These are phyloP conservation scores for Crithidia expoeki DNA, from an alignment of 208 protist genomes.

Conservation along the genomic window DNA sequence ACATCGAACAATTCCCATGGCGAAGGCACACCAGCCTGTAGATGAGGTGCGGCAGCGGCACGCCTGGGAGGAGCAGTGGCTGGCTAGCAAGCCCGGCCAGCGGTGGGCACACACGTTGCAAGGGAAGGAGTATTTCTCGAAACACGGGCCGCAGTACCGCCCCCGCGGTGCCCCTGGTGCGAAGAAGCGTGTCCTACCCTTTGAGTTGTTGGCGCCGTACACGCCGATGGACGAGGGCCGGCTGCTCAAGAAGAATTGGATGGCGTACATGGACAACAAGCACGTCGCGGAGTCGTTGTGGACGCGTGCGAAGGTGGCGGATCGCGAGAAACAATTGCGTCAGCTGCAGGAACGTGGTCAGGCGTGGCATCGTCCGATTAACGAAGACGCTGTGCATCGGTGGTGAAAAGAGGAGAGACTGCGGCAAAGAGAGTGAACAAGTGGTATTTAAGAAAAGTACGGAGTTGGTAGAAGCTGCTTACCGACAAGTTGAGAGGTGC, in stretches of 20 bases:
- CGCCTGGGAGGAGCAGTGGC: slow-evolving; percentile 74
- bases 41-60: slow-evolving; percentile 76
- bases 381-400: slow-evolving; percentile 58
- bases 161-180: slow-evolving; percentile 84
- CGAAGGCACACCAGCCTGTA: slow-evolving; percentile 67
- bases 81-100: slow-evolving; percentile 60
- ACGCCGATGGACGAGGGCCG: slow-evolving; percentile 89
- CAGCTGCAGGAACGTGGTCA: slow-evolving; percentile 79
- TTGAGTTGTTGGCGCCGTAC: slow-evolving; percentile 86
- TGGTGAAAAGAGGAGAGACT: slow-evolving; percentile 35
- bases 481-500: not conserved
- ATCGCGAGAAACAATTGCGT: slow-evolving; percentile 79
- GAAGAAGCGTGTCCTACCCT: slow-evolving; percentile 66
- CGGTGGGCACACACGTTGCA: slow-evolving; percentile 71
- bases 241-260: slow-evolving; percentile 87
- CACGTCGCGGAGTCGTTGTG: slow-evolving; percentile 90
- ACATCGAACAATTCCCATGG: slow-evolving; percentile 87
- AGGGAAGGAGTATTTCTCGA: slow-evolving; percentile 85
- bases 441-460: too few relatives aligned
- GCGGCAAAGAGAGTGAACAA: not conserved
- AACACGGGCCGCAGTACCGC: slow-evolving; percentile 68
- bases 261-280: slow-evolving; percentile 93
- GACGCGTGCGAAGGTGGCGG: slow-evolving; percentile 81
- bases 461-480: not conserved
- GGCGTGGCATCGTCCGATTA: slow-evolving; percentile 89